Evolutionary conservation across 2,329 filamentous ascomycete species (phyloP).

Genomic region (Neocucurbitaria cava): DNA sequence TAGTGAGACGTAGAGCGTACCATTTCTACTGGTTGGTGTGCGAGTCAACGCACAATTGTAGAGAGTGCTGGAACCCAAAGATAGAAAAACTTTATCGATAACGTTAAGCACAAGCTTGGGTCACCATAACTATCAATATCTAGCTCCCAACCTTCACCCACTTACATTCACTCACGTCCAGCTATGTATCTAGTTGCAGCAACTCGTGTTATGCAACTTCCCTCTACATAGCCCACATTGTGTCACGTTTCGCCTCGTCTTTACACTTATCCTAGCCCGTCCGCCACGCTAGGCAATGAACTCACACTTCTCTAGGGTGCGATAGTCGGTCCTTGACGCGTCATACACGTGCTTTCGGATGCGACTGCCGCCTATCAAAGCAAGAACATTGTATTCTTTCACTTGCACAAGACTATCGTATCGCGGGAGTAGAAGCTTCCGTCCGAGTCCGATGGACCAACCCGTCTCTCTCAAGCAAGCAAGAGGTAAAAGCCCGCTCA

Average conservation of each 20-base stretch:
- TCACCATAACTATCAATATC: too few species aligned
- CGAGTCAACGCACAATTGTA: background rate
- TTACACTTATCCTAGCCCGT: too few species aligned
- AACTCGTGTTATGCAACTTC: background rate
- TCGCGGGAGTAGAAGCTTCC: background rate
- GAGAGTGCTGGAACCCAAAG: background rate
- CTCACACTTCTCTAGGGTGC: background rate
- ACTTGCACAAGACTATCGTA: background rate
- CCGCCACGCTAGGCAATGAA: background rate
- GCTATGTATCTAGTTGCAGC: background rate
- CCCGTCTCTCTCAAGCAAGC: background rate
- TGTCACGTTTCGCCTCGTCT: background rate
- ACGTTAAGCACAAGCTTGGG: background rate
- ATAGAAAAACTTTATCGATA: constrained; percentile 20
- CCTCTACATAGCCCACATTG: background rate
- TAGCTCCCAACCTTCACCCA: background rate
- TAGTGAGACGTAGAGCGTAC: constrained; percentile 3
- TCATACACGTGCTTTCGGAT: background rate
- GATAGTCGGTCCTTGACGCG: background rate
- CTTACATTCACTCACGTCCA: background rate
- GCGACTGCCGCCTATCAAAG: background rate
- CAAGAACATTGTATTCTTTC: background rate
- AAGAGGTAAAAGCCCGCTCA: background rate
- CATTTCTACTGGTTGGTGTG: constrained; percentile 8
- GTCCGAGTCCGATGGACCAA: background rate